phyloP scores from a whole-genome alignment of 2,329 filamentous ascomycete genomes.

The Ascochyta clinopodiicola region DNA sequence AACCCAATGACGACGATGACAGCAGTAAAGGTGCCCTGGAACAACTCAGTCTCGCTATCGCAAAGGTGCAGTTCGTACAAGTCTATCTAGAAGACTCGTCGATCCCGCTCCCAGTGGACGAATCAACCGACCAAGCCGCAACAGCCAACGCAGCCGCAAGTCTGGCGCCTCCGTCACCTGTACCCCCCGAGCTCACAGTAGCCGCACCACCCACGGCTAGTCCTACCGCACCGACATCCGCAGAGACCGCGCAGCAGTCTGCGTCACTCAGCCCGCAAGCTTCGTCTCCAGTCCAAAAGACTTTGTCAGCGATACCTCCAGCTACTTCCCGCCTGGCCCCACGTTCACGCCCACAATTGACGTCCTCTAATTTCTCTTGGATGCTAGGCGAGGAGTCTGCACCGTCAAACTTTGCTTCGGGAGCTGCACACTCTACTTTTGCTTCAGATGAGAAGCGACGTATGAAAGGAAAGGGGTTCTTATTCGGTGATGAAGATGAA shows the following conservation, averaged over 20 bases:
- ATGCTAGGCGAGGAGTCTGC: slow-evolving; percentile 64
- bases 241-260: slow-evolving; percentile 5
- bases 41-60: slow-evolving; percentile 56
- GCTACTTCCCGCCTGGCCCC: slow-evolving; percentile 37
- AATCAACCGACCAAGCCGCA: slow-evolving; percentile 38
- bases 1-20: slow-evolving; percentile 34
- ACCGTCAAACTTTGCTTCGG: slow-evolving; percentile 43
- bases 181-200: slow-evolving; percentile 26
- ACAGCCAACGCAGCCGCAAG: slow-evolving; percentile 30
- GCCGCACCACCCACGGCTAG: slow-evolving; percentile 31
- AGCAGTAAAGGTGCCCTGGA: slow-evolving; percentile 47
- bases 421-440: slow-evolving; percentile 43
- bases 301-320: slow-evolving; percentile 18
- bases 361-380: slow-evolving; percentile 79
- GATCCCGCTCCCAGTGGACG: slow-evolving; percentile 52
- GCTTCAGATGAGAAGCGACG: slow-evolving; percentile 46
- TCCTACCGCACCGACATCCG: slow-evolving; percentile 8
- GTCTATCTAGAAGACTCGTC: slow-evolving; percentile 57
- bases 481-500: slow-evolving; percentile 52
- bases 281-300: slow-evolving; percentile 23
- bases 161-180: slow-evolving; percentile 25
- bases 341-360: slow-evolving; percentile 68
- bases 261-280: slow-evolving; percentile 19
- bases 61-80: slow-evolving; percentile 59
- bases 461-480: slow-evolving; percentile 47